Evolutionary conservation across 1,284 basidiomycete species (phyloP).

Genomic region (Crucibulum cyathiforme): DNA sequence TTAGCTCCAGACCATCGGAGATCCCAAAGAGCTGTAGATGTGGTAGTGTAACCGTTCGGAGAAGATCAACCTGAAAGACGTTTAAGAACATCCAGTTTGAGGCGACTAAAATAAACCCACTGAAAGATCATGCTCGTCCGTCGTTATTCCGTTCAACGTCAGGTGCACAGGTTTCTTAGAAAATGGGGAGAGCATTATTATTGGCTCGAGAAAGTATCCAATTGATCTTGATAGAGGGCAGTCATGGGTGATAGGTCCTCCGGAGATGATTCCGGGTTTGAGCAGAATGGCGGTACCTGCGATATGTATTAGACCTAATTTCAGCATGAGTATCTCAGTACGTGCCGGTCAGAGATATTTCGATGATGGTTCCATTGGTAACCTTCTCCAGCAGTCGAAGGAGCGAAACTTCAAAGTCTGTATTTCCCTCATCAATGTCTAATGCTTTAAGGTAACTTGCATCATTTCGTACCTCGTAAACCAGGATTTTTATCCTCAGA

Average conservation of each 20-base stretch:
- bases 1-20: conserved; percentile 84
- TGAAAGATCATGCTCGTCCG: conserved; percentile 86
- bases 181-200: conserved; percentile 92
- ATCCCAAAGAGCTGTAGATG: conserved; percentile 91
- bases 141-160: conserved; percentile 89
- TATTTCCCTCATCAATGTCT: too few relatives aligned
- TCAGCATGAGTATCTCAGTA: background rate
- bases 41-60: conserved; percentile 92
- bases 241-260: conserved; percentile 85
- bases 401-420: conserved; percentile 94
- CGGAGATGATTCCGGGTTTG: conserved; percentile 91
- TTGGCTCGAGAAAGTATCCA: conserved; percentile 93
- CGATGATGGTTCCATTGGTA: conserved; percentile 94
- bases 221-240: conserved; percentile 88
- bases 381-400: conserved; percentile 89
- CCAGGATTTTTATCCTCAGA: conserved; percentile 94
- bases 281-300: conserved; percentile 88
- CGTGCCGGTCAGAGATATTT: conserved; percentile 94
- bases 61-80: conserved; percentile 75
- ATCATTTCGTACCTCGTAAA: conserved; percentile 67
- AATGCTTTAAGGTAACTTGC: too few relatives aligned
- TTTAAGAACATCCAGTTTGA: conserved; percentile 10
- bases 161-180: conserved; percentile 87
- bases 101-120: conserved; percentile 51
- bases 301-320: conserved; percentile 4